Evolutionary conservation across 106 monocot species (phyloP).

Genomic region (Acanthochlamys bracteata): DNA sequence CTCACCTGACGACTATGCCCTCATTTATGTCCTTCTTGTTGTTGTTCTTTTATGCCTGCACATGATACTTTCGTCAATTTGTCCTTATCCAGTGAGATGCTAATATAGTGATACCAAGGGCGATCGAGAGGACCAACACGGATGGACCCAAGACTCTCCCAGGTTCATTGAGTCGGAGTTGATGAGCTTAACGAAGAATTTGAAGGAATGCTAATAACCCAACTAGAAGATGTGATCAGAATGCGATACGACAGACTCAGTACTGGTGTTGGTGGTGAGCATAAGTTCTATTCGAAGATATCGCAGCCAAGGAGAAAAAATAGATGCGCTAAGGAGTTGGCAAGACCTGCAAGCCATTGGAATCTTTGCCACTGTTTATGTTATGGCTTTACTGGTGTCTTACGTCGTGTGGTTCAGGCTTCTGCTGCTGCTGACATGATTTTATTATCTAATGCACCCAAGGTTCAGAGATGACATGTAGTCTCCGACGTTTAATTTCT

Average conservation of each 20-base stretch:
- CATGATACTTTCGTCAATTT: constrained; percentile 44
- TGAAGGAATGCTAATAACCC: constrained; percentile 42
- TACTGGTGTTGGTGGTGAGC: constrained; percentile 54
- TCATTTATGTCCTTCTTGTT: constrained; percentile 58
- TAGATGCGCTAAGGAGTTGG: constrained; percentile 69
- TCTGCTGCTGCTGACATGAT: constrained; percentile 30
- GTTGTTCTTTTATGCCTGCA: constrained; percentile 54
- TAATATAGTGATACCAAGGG: constrained; percentile 7
- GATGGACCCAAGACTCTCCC: constrained; percentile 67
- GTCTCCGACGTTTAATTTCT: constrained; percentile 56
- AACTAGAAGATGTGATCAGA: constrained; percentile 38
- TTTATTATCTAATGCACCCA: constrained; percentile 74
- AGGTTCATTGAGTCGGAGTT: constrained; percentile 48
- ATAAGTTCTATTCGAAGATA: constrained; percentile 69
- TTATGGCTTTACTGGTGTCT: constrained; percentile 36
- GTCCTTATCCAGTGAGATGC: constrained; percentile 14
- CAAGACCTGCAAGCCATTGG: constrained; percentile 69
- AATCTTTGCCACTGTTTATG: constrained; percentile 49
- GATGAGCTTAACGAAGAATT: constrained; percentile 94
- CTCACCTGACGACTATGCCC: constrained; percentile 24
- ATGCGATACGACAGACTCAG: constrained; percentile 68
- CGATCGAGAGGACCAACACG: constrained; percentile 36
- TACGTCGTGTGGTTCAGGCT: constrained; percentile 64
- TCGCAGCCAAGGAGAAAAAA: constrained; percentile 81
- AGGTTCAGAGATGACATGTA: constrained; percentile 84